A percentile compares a stretch with the other conserved stretches of the same genome.
Conservation (phyloP, 805 yeast species). For the Pichia nanzhaoensis region DNA sequence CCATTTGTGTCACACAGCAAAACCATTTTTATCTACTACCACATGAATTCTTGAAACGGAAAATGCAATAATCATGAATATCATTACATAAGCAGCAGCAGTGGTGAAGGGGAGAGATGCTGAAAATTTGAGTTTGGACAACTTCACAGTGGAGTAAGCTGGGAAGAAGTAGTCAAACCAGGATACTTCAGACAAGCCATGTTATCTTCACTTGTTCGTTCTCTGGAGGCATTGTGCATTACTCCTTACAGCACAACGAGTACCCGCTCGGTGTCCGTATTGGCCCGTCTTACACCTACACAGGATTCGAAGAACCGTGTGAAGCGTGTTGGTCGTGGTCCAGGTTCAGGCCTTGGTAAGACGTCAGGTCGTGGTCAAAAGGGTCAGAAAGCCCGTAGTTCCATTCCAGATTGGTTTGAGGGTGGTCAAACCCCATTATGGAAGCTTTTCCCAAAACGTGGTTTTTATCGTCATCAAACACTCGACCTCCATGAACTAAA, state of each 20-base stretch:
- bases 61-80: too few relatives aligned
- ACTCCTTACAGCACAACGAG: not conserved
- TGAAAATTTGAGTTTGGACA: too few relatives aligned
- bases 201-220: conserved; percentile 1
- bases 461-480: conserved; percentile 65
- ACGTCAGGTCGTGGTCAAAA: conserved; percentile 97
- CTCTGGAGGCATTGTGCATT: not conserved
- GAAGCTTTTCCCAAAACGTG: conserved; percentile 79
- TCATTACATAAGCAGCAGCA: too few relatives aligned
- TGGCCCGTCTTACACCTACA: conserved; percentile 53
- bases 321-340: conserved; percentile 92
- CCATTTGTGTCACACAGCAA: too few relatives aligned
- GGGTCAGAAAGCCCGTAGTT: conserved; percentile 95
- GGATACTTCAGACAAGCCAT: not conserved
- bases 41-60: too few relatives aligned
- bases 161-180: too few relatives aligned
- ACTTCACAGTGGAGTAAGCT: too few relatives aligned
- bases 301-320: conserved; percentile 52
- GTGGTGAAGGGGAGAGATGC: too few relatives aligned
- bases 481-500: conserved; percentile 52
- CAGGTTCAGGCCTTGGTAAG: conserved; percentile 87
- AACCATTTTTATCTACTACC: too few relatives aligned
- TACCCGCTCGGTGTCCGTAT: conserved; percentile 33
- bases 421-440: conserved; percentile 97
- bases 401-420: conserved; percentile 89